Conservation (phyloP, 2,329 filamentous ascomycete genomes). For the Westerdykella ornata region DNA sequence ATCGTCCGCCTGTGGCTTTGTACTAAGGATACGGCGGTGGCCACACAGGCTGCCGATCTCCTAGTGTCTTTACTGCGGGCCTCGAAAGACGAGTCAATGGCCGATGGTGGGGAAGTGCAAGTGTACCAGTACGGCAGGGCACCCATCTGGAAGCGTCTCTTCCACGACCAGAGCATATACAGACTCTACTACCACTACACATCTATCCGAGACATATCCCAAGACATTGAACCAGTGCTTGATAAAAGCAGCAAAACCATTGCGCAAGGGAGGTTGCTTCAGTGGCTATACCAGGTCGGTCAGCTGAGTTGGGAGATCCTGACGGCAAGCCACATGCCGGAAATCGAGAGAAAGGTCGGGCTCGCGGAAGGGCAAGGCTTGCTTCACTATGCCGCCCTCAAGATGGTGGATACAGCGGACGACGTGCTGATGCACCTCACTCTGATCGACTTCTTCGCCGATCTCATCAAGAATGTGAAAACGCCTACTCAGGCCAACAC, state of each 20-base stretch:
- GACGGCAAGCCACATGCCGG: constrained; percentile 45
- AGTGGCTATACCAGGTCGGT: constrained; percentile 50
- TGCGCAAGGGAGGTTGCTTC: constrained; percentile 54
- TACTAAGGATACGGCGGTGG: constrained; percentile 49
- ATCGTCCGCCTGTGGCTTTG: constrained; percentile 55
- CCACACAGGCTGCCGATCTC: constrained; percentile 48
- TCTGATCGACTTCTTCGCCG: constrained; percentile 51
- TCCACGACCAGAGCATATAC: constrained; percentile 55
- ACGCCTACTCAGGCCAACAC: constrained; percentile 12
- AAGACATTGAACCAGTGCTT: constrained; percentile 30
- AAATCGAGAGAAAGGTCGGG: constrained; percentile 44
- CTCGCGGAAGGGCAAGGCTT: constrained; percentile 36
- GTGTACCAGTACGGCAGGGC: constrained; percentile 26
- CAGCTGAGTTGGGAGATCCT: constrained; percentile 51
- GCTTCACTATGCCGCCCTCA: constrained; percentile 49
- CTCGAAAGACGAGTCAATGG: constrained; percentile 32
- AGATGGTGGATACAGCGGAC: constrained; percentile 51
- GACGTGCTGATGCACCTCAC: constrained; percentile 57
- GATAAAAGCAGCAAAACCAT: constrained; percentile 51
- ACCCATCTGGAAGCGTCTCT: constrained; percentile 56
- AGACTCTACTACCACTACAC: constrained; percentile 51
- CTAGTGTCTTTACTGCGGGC: constrained; percentile 49
- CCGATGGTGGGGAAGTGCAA: constrained; percentile 22
- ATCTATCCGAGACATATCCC: constrained; percentile 38
- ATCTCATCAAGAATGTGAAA: constrained; percentile 44